Base-by-base conservation (phyloP, 768 basidiomycete species). In the Xerocomellus intermedius region DNA sequence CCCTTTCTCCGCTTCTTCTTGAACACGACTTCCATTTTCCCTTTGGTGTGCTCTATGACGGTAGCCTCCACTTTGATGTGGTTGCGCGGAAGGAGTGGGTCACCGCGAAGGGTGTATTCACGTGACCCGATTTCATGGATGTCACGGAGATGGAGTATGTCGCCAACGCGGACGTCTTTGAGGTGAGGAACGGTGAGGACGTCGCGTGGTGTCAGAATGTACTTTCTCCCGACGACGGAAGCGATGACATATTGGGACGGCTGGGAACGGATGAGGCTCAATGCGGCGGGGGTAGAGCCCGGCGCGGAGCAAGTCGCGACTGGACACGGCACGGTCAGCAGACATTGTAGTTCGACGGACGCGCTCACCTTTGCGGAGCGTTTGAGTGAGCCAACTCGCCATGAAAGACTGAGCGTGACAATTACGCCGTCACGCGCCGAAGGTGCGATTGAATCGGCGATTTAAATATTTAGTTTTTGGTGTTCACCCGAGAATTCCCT, bases 1-100 rank as follows among this genome's bases (percentile, higher is more conserved):
- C 96, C 94, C 79, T 98, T 98, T 85, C 97, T 86, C 74, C 94
- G 78, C 79, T 98, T 99, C 79, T 95, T 96, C 80, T 98, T 97
- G 75, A 95, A 84, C 51, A 91, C 89, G 64, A 78, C 81, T 74
- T 96, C 90, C 90, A 98, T 89, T 50, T 82, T 81, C 8, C 93
- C 91, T 72, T 95, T 98, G 41, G 97, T 98, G 69, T 99, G 96
- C 73, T 99, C 97, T 43, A 98, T 74, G n/a, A 99, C 94, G 21
- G 92, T 97, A 17, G 94, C 87, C 60, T 88, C 78, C 38, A 95
- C 87, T 57, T 79, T 79, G 60, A 97, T 85, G 37, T 81, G 77
- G 52, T 78, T 75, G 6, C 81, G 65, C 0, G 90, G 83, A 36
- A 97, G 80, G 65, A 77, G 72, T 1, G 92, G 87, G 63, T 84